A percentile compares a stretch with the other conserved stretches of the same genome.
Conservation (phyloP, 306 rosid species). For the Neltuma alba region DNA sequence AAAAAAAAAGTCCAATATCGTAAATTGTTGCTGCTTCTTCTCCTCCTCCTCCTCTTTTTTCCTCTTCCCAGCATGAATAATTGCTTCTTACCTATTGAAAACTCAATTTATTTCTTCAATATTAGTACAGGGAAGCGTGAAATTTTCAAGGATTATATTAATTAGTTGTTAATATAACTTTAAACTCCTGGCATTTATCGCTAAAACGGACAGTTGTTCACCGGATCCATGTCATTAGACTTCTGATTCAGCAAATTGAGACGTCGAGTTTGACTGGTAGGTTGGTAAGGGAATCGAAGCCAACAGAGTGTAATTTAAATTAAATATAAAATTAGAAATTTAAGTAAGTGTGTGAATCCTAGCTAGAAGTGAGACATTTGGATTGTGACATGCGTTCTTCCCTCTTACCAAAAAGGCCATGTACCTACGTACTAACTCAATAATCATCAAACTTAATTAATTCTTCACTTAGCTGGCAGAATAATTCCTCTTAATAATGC, state of each 20-base stretch:
- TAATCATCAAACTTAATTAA: conserved; percentile 9
- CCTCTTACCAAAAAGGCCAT: conserved; percentile 15
- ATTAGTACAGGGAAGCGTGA: no score
- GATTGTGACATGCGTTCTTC: conserved; percentile 17
- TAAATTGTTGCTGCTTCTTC: no score
- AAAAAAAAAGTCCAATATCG: no score
- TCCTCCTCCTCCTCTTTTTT: no score
- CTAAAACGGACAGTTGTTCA: not conserved
- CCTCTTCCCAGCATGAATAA: no score
- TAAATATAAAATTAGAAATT: not conserved
- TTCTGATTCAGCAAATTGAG: not conserved
- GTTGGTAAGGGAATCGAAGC: not conserved
- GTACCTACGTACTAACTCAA: conserved; percentile 12
- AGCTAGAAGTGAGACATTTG: conserved; percentile 34
- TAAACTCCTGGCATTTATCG: not conserved
- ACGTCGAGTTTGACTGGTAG: not conserved
- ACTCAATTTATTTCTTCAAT: no score
- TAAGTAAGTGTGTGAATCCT: conserved; percentile 10
- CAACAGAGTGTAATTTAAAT: no score
- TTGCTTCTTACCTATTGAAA: not conserved
- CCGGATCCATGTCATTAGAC: not conserved
- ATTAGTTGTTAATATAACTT: no score
- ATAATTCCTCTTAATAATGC: conserved; percentile 27
- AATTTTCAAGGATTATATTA: no score
- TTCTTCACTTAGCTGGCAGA: conserved; percentile 32